Percentiles rank a stretch among this genome's conserved stretches.
Evolutionary conservation across 805 yeast species (phyloP).

Genomic region (Zygoascus ofunaensis): DNA sequence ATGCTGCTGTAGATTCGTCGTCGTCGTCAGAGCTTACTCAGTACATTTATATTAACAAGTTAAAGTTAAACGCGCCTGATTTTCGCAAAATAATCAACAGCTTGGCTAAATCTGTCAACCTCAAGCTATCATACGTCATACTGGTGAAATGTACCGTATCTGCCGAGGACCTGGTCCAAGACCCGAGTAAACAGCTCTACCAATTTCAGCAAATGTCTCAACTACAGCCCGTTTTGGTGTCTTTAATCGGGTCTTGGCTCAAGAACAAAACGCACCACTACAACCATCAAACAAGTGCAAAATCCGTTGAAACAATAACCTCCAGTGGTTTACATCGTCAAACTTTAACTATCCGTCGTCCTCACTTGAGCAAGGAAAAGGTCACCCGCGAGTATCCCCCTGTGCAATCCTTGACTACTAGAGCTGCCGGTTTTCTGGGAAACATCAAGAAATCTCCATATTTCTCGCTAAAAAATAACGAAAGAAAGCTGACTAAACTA

Average conservation of each 20-base stretch:
- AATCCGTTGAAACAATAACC: too few species aligned
- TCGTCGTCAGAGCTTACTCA: not conserved
- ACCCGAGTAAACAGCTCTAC: not conserved
- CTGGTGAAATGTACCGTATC: not conserved
- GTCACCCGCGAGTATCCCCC: too few species aligned
- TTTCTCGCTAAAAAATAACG: not conserved
- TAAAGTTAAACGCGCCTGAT: not conserved
- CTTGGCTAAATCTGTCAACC: not conserved
- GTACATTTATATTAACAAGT: not conserved
- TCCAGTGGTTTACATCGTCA: too few species aligned
- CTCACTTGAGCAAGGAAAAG: too few species aligned
- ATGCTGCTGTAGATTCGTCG: too few species aligned
- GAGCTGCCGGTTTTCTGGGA: conserved; percentile 1
- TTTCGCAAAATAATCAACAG: not conserved
- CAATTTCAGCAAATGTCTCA: not conserved
- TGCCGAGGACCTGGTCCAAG: not conserved
- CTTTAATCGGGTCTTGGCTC: not conserved
- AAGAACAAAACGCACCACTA: too few species aligned
- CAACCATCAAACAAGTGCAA: too few species aligned
- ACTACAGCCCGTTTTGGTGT: not conserved
- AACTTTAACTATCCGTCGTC: too few species aligned
- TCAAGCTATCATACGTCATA: not conserved
- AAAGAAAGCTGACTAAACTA: conserved; percentile 9
- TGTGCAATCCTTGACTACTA: not conserved
- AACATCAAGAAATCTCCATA: conserved; percentile 1